Evolutionary conservation across 2,329 filamentous ascomycete genomes (phyloP), one percentile per base, ranked within the genome.

Genomic region (Chaetomium sp.): DNA sequence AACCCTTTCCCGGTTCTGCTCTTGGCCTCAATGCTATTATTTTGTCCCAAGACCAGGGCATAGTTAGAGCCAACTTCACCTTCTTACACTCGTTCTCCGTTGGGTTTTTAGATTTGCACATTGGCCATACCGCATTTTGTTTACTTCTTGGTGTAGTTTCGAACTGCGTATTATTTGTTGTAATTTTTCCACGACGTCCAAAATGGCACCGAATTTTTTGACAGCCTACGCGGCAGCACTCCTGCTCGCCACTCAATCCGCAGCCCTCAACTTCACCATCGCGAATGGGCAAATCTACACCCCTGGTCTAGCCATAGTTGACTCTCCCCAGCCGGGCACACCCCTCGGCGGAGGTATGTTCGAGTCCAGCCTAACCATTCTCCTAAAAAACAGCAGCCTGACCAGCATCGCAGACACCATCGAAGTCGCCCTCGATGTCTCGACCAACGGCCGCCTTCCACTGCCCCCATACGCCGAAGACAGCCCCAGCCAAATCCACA

Each of bases 261-360:
- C 57, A 7, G 72, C 72, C 5, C 65, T 70, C 43, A 72, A 76
- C 58, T 86, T 86, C 63, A 81, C 78, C 19, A 78, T 82, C 51
- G 70, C 81, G 27, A 81, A 81, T 61, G 85, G 85, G 12, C 84
- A 88, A 63, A 79, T 89, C 53, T 87, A 79, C 64, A 89, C 85
- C 0, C 85, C 85, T 0, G 85, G 86, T 0, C 77, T 88, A 54
- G 84, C 79, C 32, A 79, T 88, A 54, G 72, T 88, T 38, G 79
- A 88, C 68, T 77, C 85, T 36, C 83, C 83, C 10, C 83, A 87
- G 59, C 83, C 83, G 5, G 77, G 79, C 50, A 86, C 83, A 9
- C 82, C 84, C 1, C 67, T 85, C 38, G 84, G 84, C 58, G 83
- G 83, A 69, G 77, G 82, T 82, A 68, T 65, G 79, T 73, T 43